phyloP scores from a whole-genome alignment of 495 filamentous ascomycete genomes.

The Penicillium atrosanguineum region DNA sequence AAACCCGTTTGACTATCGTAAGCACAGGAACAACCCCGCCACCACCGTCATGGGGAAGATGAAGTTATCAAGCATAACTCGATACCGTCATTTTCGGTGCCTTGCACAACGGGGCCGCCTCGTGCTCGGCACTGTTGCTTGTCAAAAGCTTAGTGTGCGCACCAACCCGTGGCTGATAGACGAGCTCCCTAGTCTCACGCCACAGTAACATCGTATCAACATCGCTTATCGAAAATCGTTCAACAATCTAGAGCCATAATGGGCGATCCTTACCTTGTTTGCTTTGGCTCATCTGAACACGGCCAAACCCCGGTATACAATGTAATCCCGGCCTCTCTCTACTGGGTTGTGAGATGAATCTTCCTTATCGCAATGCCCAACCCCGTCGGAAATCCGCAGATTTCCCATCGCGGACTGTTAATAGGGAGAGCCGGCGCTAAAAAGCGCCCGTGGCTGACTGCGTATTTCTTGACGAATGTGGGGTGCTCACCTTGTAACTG shows the following conservation, averaged over 20 bases:
- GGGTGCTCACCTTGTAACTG: not conserved
- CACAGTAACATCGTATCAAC: slow-evolving; percentile 20
- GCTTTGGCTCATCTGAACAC: slow-evolving; percentile 1
- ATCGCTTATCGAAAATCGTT: slow-evolving; percentile 12
- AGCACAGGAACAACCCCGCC: not conserved
- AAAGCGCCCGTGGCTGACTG: slow-evolving; percentile 1
- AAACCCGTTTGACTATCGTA: not conserved
- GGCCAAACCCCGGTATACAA: slow-evolving; percentile 2
- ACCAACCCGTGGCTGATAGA: not conserved
- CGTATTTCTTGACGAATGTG: slow-evolving; percentile 8
- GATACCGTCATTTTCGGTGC: not conserved
- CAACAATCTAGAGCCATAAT: not conserved
- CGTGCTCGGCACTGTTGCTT: slow-evolving; percentile 11
- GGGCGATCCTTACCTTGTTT: slow-evolving; percentile 16
- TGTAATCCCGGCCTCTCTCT: not conserved
- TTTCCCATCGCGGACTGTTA: not conserved
- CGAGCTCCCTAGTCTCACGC: slow-evolving; percentile 7
- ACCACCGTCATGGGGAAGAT: not conserved
- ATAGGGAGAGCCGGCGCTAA: not conserved
- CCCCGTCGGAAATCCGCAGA: slow-evolving; percentile 13
- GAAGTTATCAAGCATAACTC: not conserved
- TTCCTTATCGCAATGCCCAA: slow-evolving; percentile 2
- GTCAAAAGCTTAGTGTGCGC: slow-evolving; percentile 15
- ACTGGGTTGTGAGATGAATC: not conserved
- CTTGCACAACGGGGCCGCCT: not conserved